Evolutionary conservation across 2,329 filamentous ascomycete species (phyloP), one percentile per base, ranked within the genome.

Genomic region (Pseudohalonectria lignicola): DNA sequence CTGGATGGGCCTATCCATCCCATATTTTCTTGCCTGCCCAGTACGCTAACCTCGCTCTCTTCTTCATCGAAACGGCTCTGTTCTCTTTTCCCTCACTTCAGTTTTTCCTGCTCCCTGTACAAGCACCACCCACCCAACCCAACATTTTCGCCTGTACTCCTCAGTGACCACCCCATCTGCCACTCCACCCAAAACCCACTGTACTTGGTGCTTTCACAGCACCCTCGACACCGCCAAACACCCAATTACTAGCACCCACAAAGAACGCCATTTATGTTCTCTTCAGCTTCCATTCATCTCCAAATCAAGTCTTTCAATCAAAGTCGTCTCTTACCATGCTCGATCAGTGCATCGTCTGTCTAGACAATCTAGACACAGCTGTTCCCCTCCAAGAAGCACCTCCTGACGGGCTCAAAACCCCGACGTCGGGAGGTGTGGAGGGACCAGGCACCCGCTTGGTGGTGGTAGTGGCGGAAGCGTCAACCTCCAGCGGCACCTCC

Each of bases 311-410:
- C 18, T 23, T 33, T 31, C 19, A 18, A 16, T 31, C 28, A 15
- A 21, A 18, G 52, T 56, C 53, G 51, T 51, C 49, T 51, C 12
- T 52, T 50, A 55, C 50, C 47, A 67, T 67, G 63, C 67, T 74
- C 62, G 76, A 81, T 61, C 74, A 79, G 65, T 80, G 76, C 63
- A 80, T 80, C 60, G 75, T 80, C 61, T 81, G 76, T 67, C 67
- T 80, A 55, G 76, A 80, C 53, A 70, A 69, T 54, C 63, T 80
- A 45, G 56, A 57, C 45, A 47, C 21, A 15, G 29, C 36, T 15
- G 4, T 16, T 10, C 5, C 29, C 19, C 8, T 19, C 10, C 19
- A 15, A 28, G 29, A 31, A 19, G 7, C 23, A 7, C 12, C 23
- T 51, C 42, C 41, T 40, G 42, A 52, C 53, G 41, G 45, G 49